Conservation (phyloP, 208 protist genomes). For the Trypanosoma mega region DNA sequence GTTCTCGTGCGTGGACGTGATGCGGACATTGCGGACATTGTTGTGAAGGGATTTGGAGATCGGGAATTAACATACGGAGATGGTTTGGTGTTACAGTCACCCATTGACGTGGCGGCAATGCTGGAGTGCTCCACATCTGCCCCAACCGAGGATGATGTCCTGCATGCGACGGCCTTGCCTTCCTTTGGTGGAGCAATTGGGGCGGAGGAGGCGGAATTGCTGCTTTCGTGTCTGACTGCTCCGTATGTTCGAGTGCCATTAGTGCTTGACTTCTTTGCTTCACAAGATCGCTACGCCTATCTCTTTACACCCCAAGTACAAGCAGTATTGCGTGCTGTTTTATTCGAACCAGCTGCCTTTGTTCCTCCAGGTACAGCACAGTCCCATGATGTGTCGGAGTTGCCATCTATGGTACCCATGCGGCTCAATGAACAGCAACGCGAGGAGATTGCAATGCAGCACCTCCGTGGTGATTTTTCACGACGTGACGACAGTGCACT, state of each 20-base stretch:
- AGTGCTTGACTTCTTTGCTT: constrained; percentile 84
- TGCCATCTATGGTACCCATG: constrained; percentile 63
- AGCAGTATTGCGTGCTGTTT: constrained; percentile 75
- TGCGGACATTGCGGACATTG: constrained; percentile 78
- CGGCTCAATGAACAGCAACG: constrained; percentile 55
- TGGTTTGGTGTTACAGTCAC: constrained; percentile 66
- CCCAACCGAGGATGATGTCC: constrained; percentile 86
- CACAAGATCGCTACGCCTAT: constrained; percentile 80
- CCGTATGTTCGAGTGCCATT: constrained; percentile 87
- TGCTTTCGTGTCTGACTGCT: constrained; percentile 84
- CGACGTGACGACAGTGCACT: constrained; percentile 40
- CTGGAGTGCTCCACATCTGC: constrained; percentile 44
- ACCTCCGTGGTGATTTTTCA: constrained; percentile 37
- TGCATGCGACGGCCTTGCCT: constrained; percentile 70
- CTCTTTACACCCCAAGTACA: constrained; percentile 59
- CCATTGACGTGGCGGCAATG: constrained; percentile 58
- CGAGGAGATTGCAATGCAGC: constrained; percentile 29
- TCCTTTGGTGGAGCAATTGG: constrained; percentile 72
- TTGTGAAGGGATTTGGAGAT: constrained; percentile 69
- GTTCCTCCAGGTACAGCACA: constrained; percentile 33
- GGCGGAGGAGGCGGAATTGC: constrained; percentile 73
- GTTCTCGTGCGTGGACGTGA: constrained; percentile 74
- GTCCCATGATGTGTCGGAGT: constrained; percentile 26
- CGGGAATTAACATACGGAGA: constrained; percentile 78
- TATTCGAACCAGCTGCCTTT: constrained; percentile 91